Conservation (phyloP, 2,329 filamentous ascomycete genomes). For the Aulographum hederae region DNA sequence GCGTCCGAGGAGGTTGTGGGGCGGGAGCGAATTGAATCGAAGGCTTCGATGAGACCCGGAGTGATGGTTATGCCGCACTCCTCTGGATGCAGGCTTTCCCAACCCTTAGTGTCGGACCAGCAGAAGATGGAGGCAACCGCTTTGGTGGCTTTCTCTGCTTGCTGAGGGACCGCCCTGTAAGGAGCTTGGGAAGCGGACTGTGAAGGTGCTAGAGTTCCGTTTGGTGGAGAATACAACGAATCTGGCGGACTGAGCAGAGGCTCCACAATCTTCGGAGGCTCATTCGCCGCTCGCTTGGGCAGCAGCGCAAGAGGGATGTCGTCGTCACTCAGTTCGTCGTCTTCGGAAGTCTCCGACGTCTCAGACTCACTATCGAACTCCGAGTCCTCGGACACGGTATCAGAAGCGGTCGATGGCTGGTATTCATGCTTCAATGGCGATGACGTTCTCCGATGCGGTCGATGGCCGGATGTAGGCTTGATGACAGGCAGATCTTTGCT, state of each 20-base stretch:
- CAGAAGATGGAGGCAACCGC: conserved; percentile 41
- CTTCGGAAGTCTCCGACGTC: conserved; percentile 23
- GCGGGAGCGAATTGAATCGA: conserved; percentile 27
- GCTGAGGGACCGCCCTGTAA: conserved; percentile 32
- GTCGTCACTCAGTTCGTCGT: conserved; percentile 37
- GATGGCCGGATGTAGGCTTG: conserved; percentile 7
- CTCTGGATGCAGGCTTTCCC: conserved; percentile 41
- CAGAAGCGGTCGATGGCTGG: conserved; percentile 59
- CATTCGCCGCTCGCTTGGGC: conserved; percentile 11
- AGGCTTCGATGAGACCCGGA: conserved; percentile 46
- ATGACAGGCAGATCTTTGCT: background rate
- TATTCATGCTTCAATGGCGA: conserved; percentile 97
- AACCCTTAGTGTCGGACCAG: conserved; percentile 44
- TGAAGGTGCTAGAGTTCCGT: conserved; percentile 51
- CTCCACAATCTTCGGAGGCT: conserved; percentile 8
- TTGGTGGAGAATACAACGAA: conserved; percentile 19
- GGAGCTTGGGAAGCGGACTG: conserved; percentile 66
- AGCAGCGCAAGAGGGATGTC: conserved; percentile 14
- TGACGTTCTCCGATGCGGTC: conserved; percentile 52
- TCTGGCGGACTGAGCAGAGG: conserved; percentile 12
- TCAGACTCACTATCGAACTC: conserved; percentile 34
- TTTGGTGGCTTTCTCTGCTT: conserved; percentile 31
- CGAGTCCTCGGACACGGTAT: conserved; percentile 27
- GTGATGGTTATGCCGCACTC: conserved; percentile 46
- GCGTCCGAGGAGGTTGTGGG: conserved; percentile 20